A percentile compares a stretch with the other conserved stretches of the same genome.
Evolutionary conservation across 192 early-diverging fungal species (phyloP).

Genomic region (Haplosporangium gracile): DNA sequence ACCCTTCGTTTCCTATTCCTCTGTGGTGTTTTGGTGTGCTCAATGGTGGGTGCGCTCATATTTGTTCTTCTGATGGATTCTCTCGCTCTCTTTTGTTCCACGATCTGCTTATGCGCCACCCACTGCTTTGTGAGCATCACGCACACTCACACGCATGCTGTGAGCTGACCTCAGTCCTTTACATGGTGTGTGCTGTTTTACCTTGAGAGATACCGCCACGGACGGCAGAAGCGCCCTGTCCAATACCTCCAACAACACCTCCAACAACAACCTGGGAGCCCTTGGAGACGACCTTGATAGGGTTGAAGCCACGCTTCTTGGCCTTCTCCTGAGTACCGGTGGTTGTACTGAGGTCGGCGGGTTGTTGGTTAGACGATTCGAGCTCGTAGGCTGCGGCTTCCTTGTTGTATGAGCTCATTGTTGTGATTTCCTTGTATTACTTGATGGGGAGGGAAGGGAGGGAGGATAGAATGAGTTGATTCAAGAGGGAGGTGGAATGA

Average conservation of each 20-base stretch:
- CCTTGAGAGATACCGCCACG: slow-evolving; percentile 51
- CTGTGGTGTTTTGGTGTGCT: too few species aligned
- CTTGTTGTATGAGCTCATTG: not conserved
- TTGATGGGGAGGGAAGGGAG: not conserved
- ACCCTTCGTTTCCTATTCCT: not conserved
- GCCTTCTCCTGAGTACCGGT: not conserved
- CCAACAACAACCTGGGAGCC: slow-evolving; percentile 18
- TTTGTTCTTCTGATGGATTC: too few species aligned
- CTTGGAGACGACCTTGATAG: slow-evolving; percentile 42
- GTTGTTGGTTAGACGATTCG: not conserved
- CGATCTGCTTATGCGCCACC: too few species aligned
- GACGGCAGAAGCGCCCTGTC: slow-evolving; percentile 27
- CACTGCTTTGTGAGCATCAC: too few species aligned
- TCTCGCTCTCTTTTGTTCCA: too few species aligned
- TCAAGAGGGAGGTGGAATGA: not conserved
- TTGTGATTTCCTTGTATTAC: not conserved
- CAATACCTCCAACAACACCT: slow-evolving; percentile 23
- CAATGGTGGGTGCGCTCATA: too few species aligned
- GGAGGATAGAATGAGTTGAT: not conserved
- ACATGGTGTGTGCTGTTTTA: not conserved
- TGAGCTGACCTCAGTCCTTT: not conserved
- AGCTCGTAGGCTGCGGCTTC: slow-evolving; percentile 9
- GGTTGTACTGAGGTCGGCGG: not conserved
- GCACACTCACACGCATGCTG: not conserved
- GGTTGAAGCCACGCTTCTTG: slow-evolving; percentile 31